Evolutionary conservation across 352 stramenopile species (phyloP).

Genomic region (Blastocystis sp.): DNA sequence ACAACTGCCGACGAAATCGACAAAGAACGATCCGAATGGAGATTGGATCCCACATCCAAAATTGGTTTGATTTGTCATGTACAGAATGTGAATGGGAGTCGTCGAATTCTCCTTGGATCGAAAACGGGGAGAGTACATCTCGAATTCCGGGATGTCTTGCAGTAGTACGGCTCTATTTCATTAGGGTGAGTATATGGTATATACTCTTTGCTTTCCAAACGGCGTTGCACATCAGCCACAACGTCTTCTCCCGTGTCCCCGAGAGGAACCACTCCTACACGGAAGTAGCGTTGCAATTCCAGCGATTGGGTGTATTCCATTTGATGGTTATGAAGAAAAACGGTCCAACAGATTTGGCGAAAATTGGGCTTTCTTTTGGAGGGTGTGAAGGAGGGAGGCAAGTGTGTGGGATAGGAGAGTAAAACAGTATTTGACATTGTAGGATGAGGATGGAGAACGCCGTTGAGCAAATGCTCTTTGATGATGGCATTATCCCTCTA

Average conservation of each 20-base stretch:
- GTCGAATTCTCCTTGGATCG: constrained; percentile 6
- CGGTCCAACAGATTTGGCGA: not conserved
- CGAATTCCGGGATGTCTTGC: not conserved
- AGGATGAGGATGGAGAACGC: no score
- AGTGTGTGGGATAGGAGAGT: no score
- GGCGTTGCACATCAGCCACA: not conserved
- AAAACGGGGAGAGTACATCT: constrained; percentile 11
- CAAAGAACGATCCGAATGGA: constrained; percentile 39
- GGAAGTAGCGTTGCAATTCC: constrained; percentile 7
- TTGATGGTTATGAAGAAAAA: not conserved
- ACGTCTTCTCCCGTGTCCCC: constrained; percentile 35
- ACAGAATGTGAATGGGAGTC: constrained; percentile 23
- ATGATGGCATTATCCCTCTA: no score
- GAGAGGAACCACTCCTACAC: constrained; percentile 18
- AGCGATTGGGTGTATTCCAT: constrained; percentile 33
- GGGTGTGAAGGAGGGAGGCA: not conserved
- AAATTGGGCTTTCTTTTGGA: not conserved
- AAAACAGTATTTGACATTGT: no score
- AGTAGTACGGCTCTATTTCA: constrained; percentile 3
- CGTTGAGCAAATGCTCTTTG: no score
- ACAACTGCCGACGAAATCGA: not conserved
- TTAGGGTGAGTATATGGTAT: not conserved
- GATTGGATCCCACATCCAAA: constrained; percentile 3
- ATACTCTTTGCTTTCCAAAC: not conserved
- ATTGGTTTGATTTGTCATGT: constrained; percentile 43